Evolutionary conservation across 176 grass and related monocot species (phyloP), one percentile per base, ranked within the genome.

Genomic region (Oryza meridionalis): DNA sequence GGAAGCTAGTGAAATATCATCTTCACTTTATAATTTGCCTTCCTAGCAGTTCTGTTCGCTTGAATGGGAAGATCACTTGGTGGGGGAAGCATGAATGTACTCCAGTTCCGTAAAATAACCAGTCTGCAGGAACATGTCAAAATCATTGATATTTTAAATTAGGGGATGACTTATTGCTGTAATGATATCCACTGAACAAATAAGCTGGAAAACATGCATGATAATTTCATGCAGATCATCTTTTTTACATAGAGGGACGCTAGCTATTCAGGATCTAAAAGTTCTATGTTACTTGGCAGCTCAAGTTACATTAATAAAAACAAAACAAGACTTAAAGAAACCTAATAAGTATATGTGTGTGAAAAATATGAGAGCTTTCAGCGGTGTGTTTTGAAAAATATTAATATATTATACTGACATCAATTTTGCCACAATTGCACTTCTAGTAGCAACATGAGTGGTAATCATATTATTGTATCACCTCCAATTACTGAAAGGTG

Each of bases 1-100:
- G 44, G 21, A 73, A 26, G 49, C 78, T 76, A 70, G 33, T 58
- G 62, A 58, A 73, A 40, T 74, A 61, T 76, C 35, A 45, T 82
- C 13, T 75, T 58, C 29, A 67, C 77, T 74, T 73, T 17, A 46
- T 47, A 27, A 62, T 62, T 13, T 61, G 24, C 11, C 73, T 74
- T 21, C 42, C 31, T 38, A 47, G 26, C 7, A 81, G 11, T 13
- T 49, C 17, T 67, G 69, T 42, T 76, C 11, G 50, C 25, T 82
- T 69, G 37, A 82, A n/a, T 69, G 64, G 37, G 44, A 81, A 76
- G 27, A 77, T 82, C 72, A 49, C 45, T 27, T 11, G 6, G 6
- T 72, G 24, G 3, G 70, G 35, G 27, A 61, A 61, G 65, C 37
- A 85, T 84, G 47, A 59, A 13, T 61, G 11, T 67, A 59, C 65